phyloP scores from a whole-genome alignment of 495 filamentous ascomycete species.

The Hyphodiscus hymeniophilus region DNA sequence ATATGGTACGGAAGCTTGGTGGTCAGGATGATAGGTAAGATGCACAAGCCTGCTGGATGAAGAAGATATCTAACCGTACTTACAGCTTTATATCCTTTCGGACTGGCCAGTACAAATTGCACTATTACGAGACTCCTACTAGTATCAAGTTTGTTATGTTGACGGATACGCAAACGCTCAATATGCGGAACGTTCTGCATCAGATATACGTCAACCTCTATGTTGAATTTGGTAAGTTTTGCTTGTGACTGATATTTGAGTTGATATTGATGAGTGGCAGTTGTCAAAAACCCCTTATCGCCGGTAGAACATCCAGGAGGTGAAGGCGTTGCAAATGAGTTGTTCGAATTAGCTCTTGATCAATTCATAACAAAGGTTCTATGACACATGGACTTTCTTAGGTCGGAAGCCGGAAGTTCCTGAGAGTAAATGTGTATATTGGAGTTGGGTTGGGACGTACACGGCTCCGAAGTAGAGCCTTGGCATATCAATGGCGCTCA shows the following conservation, averaged over 20 bases:
- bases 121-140: conserved; percentile 97
- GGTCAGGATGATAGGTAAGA: conserved; percentile 72
- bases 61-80: background rate
- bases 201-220: conserved; percentile 98
- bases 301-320: conserved; percentile 85
- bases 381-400: conserved; percentile 1
- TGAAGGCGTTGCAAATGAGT: conserved; percentile 82
- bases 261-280: conserved; percentile 33
- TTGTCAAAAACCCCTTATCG: conserved; percentile 90
- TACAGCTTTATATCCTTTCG: conserved; percentile 78
- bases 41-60: background rate
- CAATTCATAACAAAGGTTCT: conserved; percentile 56
- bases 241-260: background rate
- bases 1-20: conserved; percentile 93
- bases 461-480: background rate
- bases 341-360: conserved; percentile 88
- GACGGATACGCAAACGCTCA: conserved; percentile 81
- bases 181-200: conserved; percentile 86
- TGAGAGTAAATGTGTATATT: no score
- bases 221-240: conserved; percentile 75
- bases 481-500: background rate
- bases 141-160: conserved; percentile 95
- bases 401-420: background rate
- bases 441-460: no score
- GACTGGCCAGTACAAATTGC: conserved; percentile 92